Conservation (phyloP, 495 filamentous ascomycete genomes). For the Schizothecium vesticola region DNA sequence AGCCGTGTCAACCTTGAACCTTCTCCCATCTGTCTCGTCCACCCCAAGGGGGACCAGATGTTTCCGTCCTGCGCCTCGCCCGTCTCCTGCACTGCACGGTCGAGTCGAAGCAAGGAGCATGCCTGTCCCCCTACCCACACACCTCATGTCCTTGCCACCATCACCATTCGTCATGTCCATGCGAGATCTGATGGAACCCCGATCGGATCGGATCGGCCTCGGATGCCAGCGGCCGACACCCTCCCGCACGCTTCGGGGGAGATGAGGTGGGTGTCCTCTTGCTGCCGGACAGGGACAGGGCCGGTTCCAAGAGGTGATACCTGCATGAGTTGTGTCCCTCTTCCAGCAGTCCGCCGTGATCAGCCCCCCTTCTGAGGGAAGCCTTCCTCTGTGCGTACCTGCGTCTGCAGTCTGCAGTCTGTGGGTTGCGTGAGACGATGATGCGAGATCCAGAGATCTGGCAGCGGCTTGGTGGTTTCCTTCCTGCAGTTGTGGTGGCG, state of each 20-base stretch:
- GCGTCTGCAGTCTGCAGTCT: not conserved
- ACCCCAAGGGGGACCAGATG: not conserved
- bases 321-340: not conserved
- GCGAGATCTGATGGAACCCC: conserved; percentile 6
- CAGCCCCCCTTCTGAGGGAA: not conserved
- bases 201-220: not conserved
- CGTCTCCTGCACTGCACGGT: not conserved
- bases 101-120: not conserved
- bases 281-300: conserved; percentile 2
- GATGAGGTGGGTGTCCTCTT: not conserved
- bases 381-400: not conserved
- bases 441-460: not conserved
- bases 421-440: not conserved
- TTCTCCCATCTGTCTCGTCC: too few species aligned
- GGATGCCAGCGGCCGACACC: not conserved
- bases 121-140: not conserved
- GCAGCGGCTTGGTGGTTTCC: not conserved
- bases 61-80: not conserved
- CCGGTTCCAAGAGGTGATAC: conserved; percentile 1
- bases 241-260: not conserved
- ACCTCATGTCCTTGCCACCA: not conserved
- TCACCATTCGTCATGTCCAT: not conserved
- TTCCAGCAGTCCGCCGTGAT: too few species aligned
- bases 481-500: not conserved
- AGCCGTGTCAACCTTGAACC: not conserved